phyloP scores from a whole-genome alignment of 2,329 filamentous ascomycete genomes.

The Neopestalotiopsis sp. region DNA sequence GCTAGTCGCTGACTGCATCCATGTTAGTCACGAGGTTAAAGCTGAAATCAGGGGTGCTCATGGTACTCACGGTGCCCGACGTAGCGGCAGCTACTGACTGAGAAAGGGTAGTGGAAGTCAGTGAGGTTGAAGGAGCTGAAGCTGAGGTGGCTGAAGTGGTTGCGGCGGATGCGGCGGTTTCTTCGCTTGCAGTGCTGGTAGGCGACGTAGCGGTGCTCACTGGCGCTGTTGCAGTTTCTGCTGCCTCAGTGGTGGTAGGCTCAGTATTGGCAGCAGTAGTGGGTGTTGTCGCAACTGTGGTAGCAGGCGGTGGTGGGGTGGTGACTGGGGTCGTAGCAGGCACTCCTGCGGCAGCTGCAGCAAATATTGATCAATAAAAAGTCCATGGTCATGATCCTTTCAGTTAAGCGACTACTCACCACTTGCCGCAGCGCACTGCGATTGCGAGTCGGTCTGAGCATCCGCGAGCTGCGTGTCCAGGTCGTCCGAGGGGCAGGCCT shows the following conservation, averaged over 20 bases:
- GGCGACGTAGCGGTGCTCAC: background rate
- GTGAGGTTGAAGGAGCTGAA: conserved; percentile 5
- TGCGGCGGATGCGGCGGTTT: background rate
- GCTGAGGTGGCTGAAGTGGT: background rate
- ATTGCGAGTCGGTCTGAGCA: background rate
- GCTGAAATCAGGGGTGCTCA: background rate
- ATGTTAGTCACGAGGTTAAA: background rate
- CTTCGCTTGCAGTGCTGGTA: background rate
- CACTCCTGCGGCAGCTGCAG: conserved; percentile 15
- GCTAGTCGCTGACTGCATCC: background rate
- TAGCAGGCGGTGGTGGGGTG: background rate
- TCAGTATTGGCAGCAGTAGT: background rate
- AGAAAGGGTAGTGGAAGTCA: background rate
- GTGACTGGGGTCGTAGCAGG: conserved; percentile 5
- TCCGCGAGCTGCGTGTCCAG: conserved; percentile 7
- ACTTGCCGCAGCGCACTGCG: conserved; percentile 9
- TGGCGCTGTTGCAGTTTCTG: background rate
- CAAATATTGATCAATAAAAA: conserved; percentile 16
- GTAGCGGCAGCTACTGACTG: background rate
- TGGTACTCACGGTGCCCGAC: conserved; percentile 11
- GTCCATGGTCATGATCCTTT: background rate
- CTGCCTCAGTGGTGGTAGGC: conserved; percentile 1
- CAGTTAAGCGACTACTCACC: conserved; percentile 10
- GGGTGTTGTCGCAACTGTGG: background rate
- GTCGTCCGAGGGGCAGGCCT: conserved; percentile 17